Conservation (phyloP, 2,329 filamentous ascomycete species). For the Aspergillus pseudonomiae region DNA sequence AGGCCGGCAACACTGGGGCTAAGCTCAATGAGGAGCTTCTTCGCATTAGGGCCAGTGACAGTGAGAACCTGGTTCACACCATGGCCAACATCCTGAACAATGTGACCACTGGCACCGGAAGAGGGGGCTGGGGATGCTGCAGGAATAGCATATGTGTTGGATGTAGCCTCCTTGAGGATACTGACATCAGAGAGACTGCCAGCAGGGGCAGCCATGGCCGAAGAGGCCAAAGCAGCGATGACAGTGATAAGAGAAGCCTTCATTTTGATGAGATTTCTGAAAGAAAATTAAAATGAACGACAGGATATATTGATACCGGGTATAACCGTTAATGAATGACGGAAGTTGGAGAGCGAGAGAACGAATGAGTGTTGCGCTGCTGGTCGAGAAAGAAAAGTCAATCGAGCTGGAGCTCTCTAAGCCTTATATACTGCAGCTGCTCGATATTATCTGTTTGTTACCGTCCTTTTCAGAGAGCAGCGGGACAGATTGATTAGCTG, state of each 20-base stretch:
- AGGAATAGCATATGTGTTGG: constrained; percentile 13
- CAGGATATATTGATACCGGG: constrained; percentile 4
- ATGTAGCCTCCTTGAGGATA: constrained; percentile 12
- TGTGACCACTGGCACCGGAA: constrained; percentile 23
- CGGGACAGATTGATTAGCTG: constrained; percentile 2
- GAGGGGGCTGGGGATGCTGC: constrained; percentile 13
- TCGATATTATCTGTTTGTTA: constrained; percentile 3
- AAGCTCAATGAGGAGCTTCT: constrained; percentile 34
- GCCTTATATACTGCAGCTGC: constrained; percentile 17
- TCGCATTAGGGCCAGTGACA: constrained; percentile 30
- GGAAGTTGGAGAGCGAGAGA: constrained; percentile 19
- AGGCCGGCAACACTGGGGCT: constrained; percentile 33
- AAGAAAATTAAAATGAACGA: constrained; percentile 16
- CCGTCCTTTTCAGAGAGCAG: not conserved
- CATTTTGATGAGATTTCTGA: constrained; percentile 24
- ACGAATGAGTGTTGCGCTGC: constrained; percentile 15
- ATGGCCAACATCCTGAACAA: constrained; percentile 33
- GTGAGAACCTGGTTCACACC: constrained; percentile 33
- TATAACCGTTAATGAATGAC: constrained; percentile 24
- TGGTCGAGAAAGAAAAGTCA: constrained; percentile 11
- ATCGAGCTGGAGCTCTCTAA: not conserved
- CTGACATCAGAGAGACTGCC: constrained; percentile 15
- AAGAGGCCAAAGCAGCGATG: constrained; percentile 28
- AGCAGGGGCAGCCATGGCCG: constrained; percentile 27
- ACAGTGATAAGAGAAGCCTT: constrained; percentile 29